Evolutionary conservation across 352 stramenopile genomes (phyloP).

Genomic region (Globisporangium megalacanthum): DNA sequence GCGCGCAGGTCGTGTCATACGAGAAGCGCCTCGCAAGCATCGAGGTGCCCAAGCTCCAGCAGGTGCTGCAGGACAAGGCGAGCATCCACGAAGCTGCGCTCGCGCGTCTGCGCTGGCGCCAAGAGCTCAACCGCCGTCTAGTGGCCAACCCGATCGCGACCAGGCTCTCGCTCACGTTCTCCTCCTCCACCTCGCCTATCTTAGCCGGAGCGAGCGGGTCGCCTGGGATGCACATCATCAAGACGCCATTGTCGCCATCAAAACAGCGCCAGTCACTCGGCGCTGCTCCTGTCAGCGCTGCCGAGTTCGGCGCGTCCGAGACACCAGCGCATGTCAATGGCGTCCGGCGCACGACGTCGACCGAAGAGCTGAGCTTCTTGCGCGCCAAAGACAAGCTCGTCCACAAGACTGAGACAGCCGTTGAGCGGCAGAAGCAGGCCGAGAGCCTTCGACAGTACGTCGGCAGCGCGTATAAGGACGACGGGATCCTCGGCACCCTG

Average conservation of each 20-base stretch:
- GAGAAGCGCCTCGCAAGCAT: conserved; percentile 52
- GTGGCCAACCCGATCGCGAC: conserved; percentile 6
- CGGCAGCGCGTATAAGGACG: conserved; percentile 66
- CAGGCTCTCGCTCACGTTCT: conserved; percentile 1
- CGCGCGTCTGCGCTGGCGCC: conserved; percentile 56
- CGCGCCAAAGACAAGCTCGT: conserved; percentile 70
- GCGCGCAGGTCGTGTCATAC: conserved; percentile 62
- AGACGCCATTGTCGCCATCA: not conserved
- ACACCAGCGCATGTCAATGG: not conserved
- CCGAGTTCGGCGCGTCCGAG: not conserved
- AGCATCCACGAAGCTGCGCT: conserved; percentile 63
- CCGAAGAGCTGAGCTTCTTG: conserved; percentile 39
- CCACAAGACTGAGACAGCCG: conserved; percentile 66
- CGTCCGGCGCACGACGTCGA: conserved; percentile 5
- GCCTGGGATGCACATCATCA: not conserved
- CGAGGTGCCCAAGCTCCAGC: conserved; percentile 59
- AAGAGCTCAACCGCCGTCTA: conserved; percentile 56
- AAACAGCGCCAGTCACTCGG: conserved; percentile 1
- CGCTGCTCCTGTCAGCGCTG: not conserved
- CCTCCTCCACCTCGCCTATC: too few species aligned
- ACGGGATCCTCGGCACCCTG: conserved; percentile 62
- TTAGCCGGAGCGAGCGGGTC: not conserved
- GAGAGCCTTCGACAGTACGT: conserved; percentile 65
- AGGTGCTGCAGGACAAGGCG: conserved; percentile 62
- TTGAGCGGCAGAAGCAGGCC: conserved; percentile 47